Evolutionary conservation across 176 grass and related monocot species (phyloP), one percentile per base, ranked within the genome.

Genomic region (Ananas comosus): DNA sequence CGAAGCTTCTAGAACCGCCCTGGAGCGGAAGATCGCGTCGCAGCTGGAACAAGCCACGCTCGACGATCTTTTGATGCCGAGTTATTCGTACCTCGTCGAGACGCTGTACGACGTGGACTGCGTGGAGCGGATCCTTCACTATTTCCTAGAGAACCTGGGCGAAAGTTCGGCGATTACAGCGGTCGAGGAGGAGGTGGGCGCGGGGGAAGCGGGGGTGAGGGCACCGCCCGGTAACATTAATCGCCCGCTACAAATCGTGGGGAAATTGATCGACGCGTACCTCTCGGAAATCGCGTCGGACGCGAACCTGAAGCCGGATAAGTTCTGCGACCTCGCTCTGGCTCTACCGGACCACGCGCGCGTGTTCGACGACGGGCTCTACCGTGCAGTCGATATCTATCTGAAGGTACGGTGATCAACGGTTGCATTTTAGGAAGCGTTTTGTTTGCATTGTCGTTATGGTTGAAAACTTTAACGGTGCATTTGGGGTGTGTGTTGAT

Each of bases 31-130:
- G 67, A 76, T 88, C 9, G 95, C 90, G 11, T 82, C 84, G 66
- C 88, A 91, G 65, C 75, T 94, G 1, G 87, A 91, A 9, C 77
- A 88, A 64, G 90, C 95, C 0, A 67, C 72, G 23, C 70, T 99
- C 3, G 95, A 99, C 54, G 95, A 99, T 81, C 83, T 99, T 70
- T 77, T 99, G 54, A 78, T 99, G 73, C 95, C 95, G 12, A 99
- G 82, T 67, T 99, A 99, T 78, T 99, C 95, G n/a, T 82, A 85
- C 86, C 82, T 94, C 8, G 87, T 91, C 51, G 95, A 94, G 78
- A 99, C 95, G 79, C 91, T 99, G 78, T 99, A 99, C 69, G 95
- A 99, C 76, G 95, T 99, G 24, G 90, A 94, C 51, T 94, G 87
- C 72, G 84, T 99, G 13, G 95, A 94, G 82, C 83, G 87, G 63